phyloP scores from a whole-genome alignment of 305 asterid species.

The Fraxinus angustifolia region DNA sequence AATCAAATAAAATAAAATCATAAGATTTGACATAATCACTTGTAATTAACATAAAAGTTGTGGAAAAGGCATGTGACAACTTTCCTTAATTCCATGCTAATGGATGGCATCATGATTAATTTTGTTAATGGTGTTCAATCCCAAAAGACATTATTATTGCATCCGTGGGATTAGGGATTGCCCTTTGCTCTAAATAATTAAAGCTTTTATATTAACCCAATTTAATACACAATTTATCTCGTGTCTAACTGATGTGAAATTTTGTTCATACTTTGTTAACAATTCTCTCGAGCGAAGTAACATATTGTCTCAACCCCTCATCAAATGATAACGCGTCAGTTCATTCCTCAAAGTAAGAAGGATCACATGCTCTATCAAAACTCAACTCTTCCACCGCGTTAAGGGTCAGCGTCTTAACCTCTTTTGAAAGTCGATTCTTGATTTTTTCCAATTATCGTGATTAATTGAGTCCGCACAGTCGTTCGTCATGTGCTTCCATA shows the following conservation, averaged over 20 bases:
- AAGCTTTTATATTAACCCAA: background rate
- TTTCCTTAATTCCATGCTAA: background rate
- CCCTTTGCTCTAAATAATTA: background rate
- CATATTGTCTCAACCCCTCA: background rate
- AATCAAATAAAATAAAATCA: background rate
- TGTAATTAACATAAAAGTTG: background rate
- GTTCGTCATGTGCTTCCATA: background rate
- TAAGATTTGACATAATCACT: background rate
- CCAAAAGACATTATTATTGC: background rate
- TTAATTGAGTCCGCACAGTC: background rate
- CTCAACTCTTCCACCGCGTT: too few relatives aligned
- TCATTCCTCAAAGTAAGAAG: too few relatives aligned
- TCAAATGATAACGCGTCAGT: background rate
- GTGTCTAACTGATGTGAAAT: background rate
- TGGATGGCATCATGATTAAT: constrained; percentile 18
- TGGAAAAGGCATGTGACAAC: background rate
- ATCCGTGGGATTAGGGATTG: background rate
- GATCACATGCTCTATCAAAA: background rate
- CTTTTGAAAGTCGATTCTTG: background rate
- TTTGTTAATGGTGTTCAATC: constrained; percentile 9
- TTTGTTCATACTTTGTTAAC: too few relatives aligned
- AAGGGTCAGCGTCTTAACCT: too few relatives aligned
- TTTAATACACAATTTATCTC: too few relatives aligned
- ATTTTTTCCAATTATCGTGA: background rate
- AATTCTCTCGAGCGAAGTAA: background rate